Base-by-base conservation (phyloP, 129 eudicot genomes). In the Rutidosis leptorrhynchoides region DNA sequence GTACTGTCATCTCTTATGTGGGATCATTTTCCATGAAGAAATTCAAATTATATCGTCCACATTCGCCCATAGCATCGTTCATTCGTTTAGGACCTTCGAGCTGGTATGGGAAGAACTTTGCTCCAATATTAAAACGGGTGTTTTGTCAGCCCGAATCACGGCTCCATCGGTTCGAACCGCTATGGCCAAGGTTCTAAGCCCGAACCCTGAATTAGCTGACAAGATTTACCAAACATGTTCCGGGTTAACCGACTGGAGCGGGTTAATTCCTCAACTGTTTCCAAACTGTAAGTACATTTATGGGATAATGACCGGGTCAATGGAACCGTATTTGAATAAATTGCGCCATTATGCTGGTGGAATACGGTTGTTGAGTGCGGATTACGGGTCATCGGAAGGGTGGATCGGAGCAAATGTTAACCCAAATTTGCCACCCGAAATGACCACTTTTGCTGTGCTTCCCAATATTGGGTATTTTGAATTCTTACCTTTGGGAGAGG, bases 231-330 rank as follows among this genome's bases (percentile, higher is more conserved):
- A 68, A 8, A 85, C 68, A 68, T 84, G 93, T 63, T 59, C 32
- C 55, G 74, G 90, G 4, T 78, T 91, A 53, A 83, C 74, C 32
- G 83, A 85, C 27, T 91, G 98, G 98, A 75, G 80, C 22, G 95
- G 96, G 20, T 27, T 91, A 58, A 83, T 91, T 51, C 90, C 83
- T 0, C 88, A 79, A 71, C 29, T 91, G 1, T 91, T 91, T 53
- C 97, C 97, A 0, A 91, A 85, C 43, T 74, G 79, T 7, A 91
- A 85, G 85, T 91, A 91, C 71, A 75, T 91, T 6, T 87, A 87
- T 19, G 97, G 88, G 73, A 91, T 91, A 40, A 87, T 91, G 97
- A 91, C 97, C 0, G 97, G 97, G 8, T 85, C 97, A 6, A 91
- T 91, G 97, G 94, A 87, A 55, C 96, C 93, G 7, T 91, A 91